Evolutionary conservation across 148 eudicot genomes (phyloP), one percentile per base, ranked within the genome.

Genomic region (Fagopyrum homotropicum): DNA sequence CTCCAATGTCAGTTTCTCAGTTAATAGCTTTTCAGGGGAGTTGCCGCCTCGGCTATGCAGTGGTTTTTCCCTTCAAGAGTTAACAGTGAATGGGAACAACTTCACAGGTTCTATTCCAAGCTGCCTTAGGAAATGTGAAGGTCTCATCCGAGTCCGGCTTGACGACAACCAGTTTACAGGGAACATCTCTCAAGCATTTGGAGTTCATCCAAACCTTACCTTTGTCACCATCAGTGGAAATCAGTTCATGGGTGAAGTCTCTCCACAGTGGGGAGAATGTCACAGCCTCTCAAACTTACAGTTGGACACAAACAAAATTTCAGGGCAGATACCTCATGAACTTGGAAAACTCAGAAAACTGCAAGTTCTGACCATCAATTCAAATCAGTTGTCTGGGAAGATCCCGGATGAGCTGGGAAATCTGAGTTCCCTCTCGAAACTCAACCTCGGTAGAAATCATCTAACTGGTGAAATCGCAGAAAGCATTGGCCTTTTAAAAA

Each of bases 161-260:
- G 78, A 78, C 7, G 79, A 74, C 6, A 85, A 85, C 56, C 72
- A 73, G 47, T 78, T 85, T n/a, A 63, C 56, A 19, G 82, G 86
- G 4, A 59, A 79, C 66, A 45, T 85, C 16, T 68, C 82, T 2
- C 44, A 69, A 72, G 76, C 68, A 43, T 81, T 81, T 75, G 86
- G 82, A 22, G 74, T 79, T 22, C 72, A 82, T 64, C 82, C 84
- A 11, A 73, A 72, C 29, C 75, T 85, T 44, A 46, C 59, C 44
- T 83, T 71, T 5, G 61, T 82, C 17, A 72, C 70, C 12, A 19
- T 83, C 44, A 77, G 81, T 17, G 29, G 57, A 57, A 85, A 85
- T 79, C 77, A 75, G 44, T 82, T 85, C 52, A 61, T 40, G 17
- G 85, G 88, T 1, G 50, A 63, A 44, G 26, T 82, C 52, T 74